These are phyloP conservation scores for Coccomyxa sp. DNA, from an alignment of 139 green algal species.

Conservation along the genomic window DNA sequence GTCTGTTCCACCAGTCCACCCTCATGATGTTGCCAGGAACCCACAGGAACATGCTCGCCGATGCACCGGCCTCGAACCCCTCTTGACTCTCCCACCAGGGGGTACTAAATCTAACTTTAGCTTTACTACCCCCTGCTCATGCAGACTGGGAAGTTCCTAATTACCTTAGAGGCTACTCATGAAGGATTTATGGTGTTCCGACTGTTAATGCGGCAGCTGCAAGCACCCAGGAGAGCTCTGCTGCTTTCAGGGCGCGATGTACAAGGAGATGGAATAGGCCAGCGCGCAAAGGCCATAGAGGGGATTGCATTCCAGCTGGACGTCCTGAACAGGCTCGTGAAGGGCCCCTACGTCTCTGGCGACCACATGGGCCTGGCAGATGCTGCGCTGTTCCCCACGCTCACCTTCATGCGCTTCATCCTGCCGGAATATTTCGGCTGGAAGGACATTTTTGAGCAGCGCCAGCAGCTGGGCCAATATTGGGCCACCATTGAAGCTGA, in stretches of 20 bases:
- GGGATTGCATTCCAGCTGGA: conserved; percentile 60
- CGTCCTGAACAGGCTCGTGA: conserved; percentile 53
- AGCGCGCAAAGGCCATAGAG: conserved; percentile 42
- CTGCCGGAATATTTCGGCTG: conserved; percentile 72
- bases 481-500: conserved; percentile 51
- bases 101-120: too few species aligned
- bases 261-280: conserved; percentile 52
- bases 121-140: too few species aligned
- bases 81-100: background rate
- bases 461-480: conserved; percentile 60
- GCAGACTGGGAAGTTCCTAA: too few species aligned
- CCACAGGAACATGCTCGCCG: background rate
- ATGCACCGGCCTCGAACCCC: background rate
- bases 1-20: background rate
- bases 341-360: conserved; percentile 49
- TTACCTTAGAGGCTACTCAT: too few species aligned
- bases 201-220: background rate
- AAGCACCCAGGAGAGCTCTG: background rate
- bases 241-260: conserved; percentile 35
- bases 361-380: conserved; percentile 44
- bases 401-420: conserved; percentile 24
- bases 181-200: too few species aligned
- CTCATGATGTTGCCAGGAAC: background rate
- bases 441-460: conserved; percentile 47
- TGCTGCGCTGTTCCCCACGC: conserved; percentile 41